Evolutionary conservation across 2,329 filamentous ascomycete species (phyloP).

Genomic region (Aspergillus ibericus): DNA sequence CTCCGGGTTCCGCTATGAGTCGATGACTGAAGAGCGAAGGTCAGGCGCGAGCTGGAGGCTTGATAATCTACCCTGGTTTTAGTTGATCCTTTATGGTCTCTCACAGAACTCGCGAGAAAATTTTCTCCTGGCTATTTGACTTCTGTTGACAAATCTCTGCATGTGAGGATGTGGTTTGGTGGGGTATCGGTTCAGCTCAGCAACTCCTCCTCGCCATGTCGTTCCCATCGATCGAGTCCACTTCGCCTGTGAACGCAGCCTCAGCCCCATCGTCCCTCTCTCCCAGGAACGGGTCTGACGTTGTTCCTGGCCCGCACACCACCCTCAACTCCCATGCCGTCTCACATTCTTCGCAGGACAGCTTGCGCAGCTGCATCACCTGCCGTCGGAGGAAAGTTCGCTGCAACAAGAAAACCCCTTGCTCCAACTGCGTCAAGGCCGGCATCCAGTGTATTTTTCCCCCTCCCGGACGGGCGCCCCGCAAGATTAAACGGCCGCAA

Average conservation of each 20-base stretch:
- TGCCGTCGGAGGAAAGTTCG: slow-evolving; percentile 50
- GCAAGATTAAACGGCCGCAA: slow-evolving; percentile 57
- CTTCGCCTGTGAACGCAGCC: slow-evolving; percentile 6
- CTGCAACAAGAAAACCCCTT: slow-evolving; percentile 50
- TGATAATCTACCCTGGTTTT: slow-evolving; percentile 4
- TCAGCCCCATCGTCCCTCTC: slow-evolving; percentile 4
- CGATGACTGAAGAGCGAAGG: slow-evolving; percentile 16
- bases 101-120: too few species aligned
- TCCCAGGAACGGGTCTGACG: slow-evolving; percentile 1
- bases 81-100: background rate
- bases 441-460: slow-evolving; percentile 64
- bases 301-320: slow-evolving; percentile 5
- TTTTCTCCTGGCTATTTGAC: background rate
- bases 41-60: background rate
- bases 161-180: slow-evolving; percentile 14
- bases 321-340: background rate
- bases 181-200: slow-evolving; percentile 2
- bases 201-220: slow-evolving; percentile 17
- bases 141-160: background rate
- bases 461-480: slow-evolving; percentile 59
- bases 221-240: slow-evolving; percentile 13
- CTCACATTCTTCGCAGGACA: slow-evolving; percentile 21
- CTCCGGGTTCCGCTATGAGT: slow-evolving; percentile 13
- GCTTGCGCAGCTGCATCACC: slow-evolving; percentile 47
- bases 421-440: slow-evolving; percentile 49